A percentile compares a stretch with the other conserved stretches of the same genome.
Conservation (phyloP, 192 early-diverging fungal genomes). For the Coemansia guatemalensis region DNA sequence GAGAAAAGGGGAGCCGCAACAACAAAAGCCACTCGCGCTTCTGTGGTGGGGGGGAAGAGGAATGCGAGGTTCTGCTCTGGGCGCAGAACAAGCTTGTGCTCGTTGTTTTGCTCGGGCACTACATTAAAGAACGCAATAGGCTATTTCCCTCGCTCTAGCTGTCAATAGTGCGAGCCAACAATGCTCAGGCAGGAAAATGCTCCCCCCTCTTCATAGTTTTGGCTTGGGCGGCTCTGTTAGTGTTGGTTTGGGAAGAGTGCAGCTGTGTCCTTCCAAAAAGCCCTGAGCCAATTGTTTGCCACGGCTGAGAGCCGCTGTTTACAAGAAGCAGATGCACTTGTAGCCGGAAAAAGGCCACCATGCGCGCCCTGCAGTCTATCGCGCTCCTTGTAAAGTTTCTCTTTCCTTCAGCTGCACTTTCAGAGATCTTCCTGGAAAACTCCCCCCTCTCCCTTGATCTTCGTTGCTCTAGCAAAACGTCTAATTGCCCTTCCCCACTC, state of each 20-base stretch:
- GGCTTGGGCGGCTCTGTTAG: not conserved
- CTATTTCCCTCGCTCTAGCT: not conserved
- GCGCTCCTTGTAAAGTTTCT: not conserved
- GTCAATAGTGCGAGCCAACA: not conserved
- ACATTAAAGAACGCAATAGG: not conserved
- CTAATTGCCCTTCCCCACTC: not conserved
- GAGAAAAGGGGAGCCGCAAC: not conserved
- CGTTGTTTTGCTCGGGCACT: not conserved
- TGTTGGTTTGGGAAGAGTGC: not conserved
- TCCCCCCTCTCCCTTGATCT: not conserved
- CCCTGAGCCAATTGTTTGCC: not conserved
- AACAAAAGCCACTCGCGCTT: not conserved
- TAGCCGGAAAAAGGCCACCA: not conserved
- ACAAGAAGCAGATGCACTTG: not conserved
- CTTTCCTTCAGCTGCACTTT: not conserved
- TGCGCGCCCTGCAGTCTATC: constrained; percentile 2
- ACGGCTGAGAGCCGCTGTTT: not conserved
- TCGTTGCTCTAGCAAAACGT: not conserved
- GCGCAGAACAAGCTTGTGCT: not conserved
- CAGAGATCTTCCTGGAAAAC: not conserved
- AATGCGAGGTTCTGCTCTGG: not conserved
- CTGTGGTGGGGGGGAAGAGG: not conserved
- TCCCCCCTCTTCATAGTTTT: not conserved
- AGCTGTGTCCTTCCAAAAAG: not conserved
- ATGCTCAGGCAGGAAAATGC: not conserved